Percentiles rank a stretch among this genome's conserved stretches.
phyloP scores from a whole-genome alignment of 441 rosid species.

The Isatis lusitanica region DNA sequence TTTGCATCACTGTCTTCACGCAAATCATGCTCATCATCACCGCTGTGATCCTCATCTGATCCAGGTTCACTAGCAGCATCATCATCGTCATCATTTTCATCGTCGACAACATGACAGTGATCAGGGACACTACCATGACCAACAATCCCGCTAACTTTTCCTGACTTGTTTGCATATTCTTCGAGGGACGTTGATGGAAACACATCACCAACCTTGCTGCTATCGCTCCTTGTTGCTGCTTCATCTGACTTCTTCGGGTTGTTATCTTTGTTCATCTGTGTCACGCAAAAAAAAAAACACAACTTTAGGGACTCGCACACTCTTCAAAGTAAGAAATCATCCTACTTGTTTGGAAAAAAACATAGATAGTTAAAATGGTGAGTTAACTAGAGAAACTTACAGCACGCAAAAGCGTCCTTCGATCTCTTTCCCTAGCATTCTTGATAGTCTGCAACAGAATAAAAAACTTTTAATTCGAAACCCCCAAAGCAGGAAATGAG shows the following conservation, averaged over 20 bases:
- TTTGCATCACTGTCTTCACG: slow-evolving; percentile 16
- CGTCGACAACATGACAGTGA: slow-evolving; percentile 19
- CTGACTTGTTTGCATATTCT: slow-evolving; percentile 64
- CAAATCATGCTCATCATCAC: slow-evolving; percentile 32
- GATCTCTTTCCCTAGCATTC: slow-evolving; percentile 87
- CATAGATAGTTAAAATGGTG: background rate
- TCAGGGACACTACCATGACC: slow-evolving; percentile 14
- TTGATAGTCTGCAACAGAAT: slow-evolving; percentile 66
- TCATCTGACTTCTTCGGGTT: slow-evolving; percentile 45
- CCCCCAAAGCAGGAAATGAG: background rate
- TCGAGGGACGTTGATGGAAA: slow-evolving; percentile 82
- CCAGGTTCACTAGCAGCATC: slow-evolving; percentile 27
- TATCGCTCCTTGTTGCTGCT: slow-evolving; percentile 43
- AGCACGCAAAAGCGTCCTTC: slow-evolving; percentile 72
- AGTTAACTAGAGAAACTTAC: slow-evolving; percentile 45
- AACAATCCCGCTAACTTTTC: slow-evolving; percentile 34
- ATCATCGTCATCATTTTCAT: slow-evolving; percentile 1
- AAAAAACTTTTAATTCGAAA: background rate
- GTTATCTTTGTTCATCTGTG: slow-evolving; percentile 69
- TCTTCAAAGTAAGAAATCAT: background rate
- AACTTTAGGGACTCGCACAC: background rate
- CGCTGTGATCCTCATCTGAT: slow-evolving; percentile 28
- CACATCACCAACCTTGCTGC: slow-evolving; percentile 76
- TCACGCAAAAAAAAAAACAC: slow-evolving; percentile 25
- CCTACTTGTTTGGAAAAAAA: background rate